phyloP scores from a whole-genome alignment of 345 rosid genomes.

The Corymbia maculata region DNA sequence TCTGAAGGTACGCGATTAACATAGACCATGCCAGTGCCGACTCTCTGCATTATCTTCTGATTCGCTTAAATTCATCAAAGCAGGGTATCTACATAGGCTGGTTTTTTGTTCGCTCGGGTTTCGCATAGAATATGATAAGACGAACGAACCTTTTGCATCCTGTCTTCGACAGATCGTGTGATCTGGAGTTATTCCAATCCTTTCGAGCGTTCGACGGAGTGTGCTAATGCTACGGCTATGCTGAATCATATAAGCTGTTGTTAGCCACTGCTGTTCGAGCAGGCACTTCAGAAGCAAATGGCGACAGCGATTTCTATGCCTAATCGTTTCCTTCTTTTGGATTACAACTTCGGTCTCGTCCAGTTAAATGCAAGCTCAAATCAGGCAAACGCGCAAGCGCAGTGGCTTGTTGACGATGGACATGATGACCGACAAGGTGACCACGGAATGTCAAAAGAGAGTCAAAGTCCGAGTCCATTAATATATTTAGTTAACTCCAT shows the following conservation, averaged over 20 bases:
- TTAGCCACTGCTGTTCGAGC: not conserved
- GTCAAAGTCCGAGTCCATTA: not conserved
- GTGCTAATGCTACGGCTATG: not conserved
- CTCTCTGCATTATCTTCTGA: not conserved
- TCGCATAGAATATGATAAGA: not conserved
- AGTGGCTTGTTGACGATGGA: not conserved
- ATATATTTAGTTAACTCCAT: not conserved
- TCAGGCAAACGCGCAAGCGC: not conserved
- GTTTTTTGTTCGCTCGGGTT: not conserved
- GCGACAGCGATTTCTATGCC: not conserved
- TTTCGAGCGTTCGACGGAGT: not conserved
- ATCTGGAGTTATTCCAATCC: not conserved
- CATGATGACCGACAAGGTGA: not conserved
- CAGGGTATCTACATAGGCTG: not conserved
- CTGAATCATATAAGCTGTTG: not conserved
- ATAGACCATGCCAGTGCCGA: not conserved
- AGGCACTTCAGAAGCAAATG: not conserved
- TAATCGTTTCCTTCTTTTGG: not conserved
- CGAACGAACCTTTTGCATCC: not conserved
- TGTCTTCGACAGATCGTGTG: not conserved
- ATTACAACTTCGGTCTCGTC: not conserved
- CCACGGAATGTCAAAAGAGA: not conserved
- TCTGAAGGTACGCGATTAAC: not conserved
- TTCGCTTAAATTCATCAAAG: not conserved
- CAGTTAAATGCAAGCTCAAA: not conserved